Base-by-base conservation (phyloP, 495 filamentous ascomycete species). In the Tuber aestivum region DNA sequence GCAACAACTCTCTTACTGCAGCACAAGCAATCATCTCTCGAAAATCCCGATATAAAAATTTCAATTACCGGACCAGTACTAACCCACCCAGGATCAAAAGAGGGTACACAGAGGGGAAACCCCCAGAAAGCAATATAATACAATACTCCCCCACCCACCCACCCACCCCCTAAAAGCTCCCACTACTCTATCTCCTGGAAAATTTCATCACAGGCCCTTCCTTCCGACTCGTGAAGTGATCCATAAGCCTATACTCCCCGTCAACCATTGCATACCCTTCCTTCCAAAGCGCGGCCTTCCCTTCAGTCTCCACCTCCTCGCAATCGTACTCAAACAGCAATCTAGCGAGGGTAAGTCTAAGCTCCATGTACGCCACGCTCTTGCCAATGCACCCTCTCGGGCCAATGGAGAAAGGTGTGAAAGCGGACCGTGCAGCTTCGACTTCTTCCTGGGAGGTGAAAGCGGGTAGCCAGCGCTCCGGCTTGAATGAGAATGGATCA, bases 351-450 rank as follows among this genome's bases (percentile, higher is more conserved):
- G 86, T 86, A 56, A 90, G 73, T 12, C 85, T 83, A 74, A 89
- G 83, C 77, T 90, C 89, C 83, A 87, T 85, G 45, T 87, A 85
- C 9, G 89, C 89, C 80, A 91, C 86, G 10, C 83, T 83, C 84
- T 89, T 89, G 2, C 88, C 89, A 70, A 90, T 87, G 70, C 89
- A 91, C 0, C 87, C 87, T 16, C 88, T 83, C 0, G 87, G 86
- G 1, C 89, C 89, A 61, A 89, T 86, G 44, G 85, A 87, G 73
- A 90, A 91, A 1, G 89, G 88, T 42, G 84, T 87, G 79, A 88
- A 90, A 23, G 87, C 87, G 6, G 14, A 38, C 2, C 68, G 70
- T 3, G 78, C 79, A 9, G 71, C 21, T 44, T 77, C 80, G 12
- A 76, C 37, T 10, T 80, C 80, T 7, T 71, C 79, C 23, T 75